These are phyloP conservation scores for Penicillium sp. DNA, from an alignment of 2,329 filamentous ascomycete genomes.

Conservation along the genomic window DNA sequence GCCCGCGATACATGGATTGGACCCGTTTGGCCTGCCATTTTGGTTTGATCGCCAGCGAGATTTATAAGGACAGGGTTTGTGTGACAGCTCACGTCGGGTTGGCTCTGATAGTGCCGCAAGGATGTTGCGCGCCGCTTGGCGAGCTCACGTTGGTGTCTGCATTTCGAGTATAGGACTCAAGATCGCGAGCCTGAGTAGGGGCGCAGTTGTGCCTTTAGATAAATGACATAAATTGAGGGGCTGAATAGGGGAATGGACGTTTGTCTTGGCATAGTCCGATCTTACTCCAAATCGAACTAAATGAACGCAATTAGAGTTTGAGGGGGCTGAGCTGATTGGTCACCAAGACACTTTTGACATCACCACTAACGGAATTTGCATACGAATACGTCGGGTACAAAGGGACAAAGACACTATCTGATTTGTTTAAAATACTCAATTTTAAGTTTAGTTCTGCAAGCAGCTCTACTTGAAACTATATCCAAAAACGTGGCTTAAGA, in stretches of 20 bases:
- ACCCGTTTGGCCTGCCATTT: conserved; percentile 18
- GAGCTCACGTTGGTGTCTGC: neutral
- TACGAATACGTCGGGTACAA: neutral
- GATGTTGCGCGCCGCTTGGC: neutral
- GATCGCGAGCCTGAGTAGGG: neutral
- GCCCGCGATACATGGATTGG: conserved; percentile 13
- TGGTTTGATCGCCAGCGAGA: neutral
- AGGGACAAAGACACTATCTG: neutral
- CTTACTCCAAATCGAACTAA: neutral
- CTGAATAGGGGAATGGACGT: neutral
- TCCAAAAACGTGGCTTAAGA: neutral
- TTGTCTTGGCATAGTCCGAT: neutral
- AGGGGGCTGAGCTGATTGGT: neutral
- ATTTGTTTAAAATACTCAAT: neutral
- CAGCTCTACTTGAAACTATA: neutral
- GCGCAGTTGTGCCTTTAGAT: neutral
- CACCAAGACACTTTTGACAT: neutral
- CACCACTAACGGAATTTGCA: neutral
- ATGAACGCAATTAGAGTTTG: neutral
- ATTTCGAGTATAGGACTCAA: neutral
- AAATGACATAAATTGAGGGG: neutral
- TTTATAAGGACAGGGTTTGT: neutral
- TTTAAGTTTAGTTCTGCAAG: neutral
- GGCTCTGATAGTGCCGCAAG: neutral
- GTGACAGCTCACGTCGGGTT: neutral